A percentile compares a stretch with the other conserved stretches of the same genome.
phyloP scores from a whole-genome alignment of 2,329 filamentous ascomycete species.

The Cryphonectria japonica region DNA sequence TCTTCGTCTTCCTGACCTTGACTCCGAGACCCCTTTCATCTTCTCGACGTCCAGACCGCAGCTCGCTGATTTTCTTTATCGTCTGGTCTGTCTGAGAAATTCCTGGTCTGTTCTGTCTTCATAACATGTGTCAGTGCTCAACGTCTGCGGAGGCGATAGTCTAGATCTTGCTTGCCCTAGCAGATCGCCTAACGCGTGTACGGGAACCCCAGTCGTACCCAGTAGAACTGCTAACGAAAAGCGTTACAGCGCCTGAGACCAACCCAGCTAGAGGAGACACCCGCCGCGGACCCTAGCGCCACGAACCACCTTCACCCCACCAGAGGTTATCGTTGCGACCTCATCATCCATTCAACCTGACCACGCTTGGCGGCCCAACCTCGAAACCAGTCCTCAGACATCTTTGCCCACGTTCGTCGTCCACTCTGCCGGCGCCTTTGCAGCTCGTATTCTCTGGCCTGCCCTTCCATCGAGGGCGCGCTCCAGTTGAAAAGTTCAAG shows the following conservation, averaged over 20 bases:
- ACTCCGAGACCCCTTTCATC: neutral
- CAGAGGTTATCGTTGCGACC: constrained; percentile 18
- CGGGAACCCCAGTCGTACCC: neutral
- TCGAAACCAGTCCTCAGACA: constrained; percentile 4
- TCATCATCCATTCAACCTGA: constrained; percentile 14
- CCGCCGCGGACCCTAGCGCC: constrained; percentile 12
- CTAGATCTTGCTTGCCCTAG: neutral
- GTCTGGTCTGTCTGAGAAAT: neutral
- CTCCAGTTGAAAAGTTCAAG: neutral
- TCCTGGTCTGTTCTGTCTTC: neutral
- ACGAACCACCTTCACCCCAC: constrained; percentile 9
- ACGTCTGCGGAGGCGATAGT: neutral
- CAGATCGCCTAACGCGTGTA: constrained; percentile 21
- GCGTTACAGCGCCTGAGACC: constrained; percentile 16
- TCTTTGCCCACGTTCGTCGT: neutral
- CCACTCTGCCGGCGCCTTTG: neutral
- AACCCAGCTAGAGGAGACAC: constrained; percentile 7
- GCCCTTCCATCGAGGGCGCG: neutral
- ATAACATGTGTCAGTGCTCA: neutral
- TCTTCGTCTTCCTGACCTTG: neutral
- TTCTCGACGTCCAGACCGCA: neutral
- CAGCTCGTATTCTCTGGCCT: neutral
- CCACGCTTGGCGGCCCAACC: constrained; percentile 16
- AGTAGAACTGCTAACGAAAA: neutral
- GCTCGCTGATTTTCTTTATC: neutral